A percentile compares a stretch with the other conserved stretches of the same genome.
Evolutionary conservation across 495 filamentous ascomycete species (phyloP).

Genomic region (Neurospora sp.): DNA sequence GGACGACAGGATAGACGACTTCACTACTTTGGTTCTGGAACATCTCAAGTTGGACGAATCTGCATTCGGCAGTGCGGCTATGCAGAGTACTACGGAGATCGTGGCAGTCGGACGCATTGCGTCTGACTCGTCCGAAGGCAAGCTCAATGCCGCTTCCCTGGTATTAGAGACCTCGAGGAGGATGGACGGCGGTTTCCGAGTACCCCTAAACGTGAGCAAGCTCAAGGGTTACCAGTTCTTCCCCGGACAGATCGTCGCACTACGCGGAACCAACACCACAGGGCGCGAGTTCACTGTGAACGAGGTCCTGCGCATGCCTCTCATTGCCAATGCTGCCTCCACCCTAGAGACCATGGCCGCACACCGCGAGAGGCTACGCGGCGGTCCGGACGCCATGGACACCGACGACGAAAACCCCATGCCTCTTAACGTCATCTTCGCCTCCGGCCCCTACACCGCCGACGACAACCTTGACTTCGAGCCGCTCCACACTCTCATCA

Average conservation of each 20-base stretch:
- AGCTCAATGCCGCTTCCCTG: constrained; percentile 70
- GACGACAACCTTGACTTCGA: constrained; percentile 87
- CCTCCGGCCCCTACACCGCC: constrained; percentile 81
- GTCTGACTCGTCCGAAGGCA: constrained; percentile 74
- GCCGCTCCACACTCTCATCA: constrained; percentile 69
- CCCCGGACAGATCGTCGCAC: constrained; percentile 85
- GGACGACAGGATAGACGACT: constrained; percentile 91
- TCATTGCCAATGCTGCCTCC: constrained; percentile 59
- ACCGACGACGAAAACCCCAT: constrained; percentile 36
- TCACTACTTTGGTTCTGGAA: constrained; percentile 57
- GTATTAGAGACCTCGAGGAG: constrained; percentile 80
- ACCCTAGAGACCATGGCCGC: constrained; percentile 46
- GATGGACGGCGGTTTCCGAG: constrained; percentile 69
- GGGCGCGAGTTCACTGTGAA: constrained; percentile 74
- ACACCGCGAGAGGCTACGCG: constrained; percentile 53
- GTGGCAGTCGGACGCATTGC: constrained; percentile 85
- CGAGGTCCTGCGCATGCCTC: constrained; percentile 63
- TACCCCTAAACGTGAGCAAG: constrained; percentile 66
- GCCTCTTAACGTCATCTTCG: constrained; percentile 66
- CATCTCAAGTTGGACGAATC: constrained; percentile 66
- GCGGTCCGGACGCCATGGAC: constrained; percentile 50
- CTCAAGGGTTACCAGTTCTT: constrained; percentile 74
- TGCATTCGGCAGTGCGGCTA: constrained; percentile 80
- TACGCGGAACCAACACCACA: constrained; percentile 76
- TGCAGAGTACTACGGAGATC: constrained; percentile 73